Conservation (phyloP, 2,329 filamentous ascomycete genomes). For the Talaromyces amestolkiae region DNA sequence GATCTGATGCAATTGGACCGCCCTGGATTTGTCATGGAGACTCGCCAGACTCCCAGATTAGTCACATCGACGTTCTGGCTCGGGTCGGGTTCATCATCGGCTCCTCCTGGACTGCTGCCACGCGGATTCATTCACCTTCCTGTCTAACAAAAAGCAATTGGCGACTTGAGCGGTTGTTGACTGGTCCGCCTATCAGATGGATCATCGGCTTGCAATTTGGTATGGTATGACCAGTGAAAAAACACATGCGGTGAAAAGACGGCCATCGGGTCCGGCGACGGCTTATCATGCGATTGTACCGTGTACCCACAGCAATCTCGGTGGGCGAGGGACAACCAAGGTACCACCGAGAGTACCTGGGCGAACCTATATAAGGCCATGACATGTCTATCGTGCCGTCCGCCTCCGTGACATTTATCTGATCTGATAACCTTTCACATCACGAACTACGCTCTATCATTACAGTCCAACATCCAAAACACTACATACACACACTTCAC, state of each 20-base stretch:
- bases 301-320: slow-evolving; percentile 2
- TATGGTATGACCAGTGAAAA: background rate
- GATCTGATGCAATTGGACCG: background rate
- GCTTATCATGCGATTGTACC: slow-evolving; percentile 1
- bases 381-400: background rate
- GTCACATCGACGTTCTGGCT: slow-evolving; percentile 18
- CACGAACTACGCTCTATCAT: background rate
- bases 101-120: background rate
- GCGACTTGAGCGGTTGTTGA: background rate
- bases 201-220: background rate
- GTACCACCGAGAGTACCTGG: slow-evolving; percentile 7
- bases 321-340: background rate
- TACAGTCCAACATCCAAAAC: background rate
- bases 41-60: slow-evolving; percentile 15
- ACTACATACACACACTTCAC: slow-evolving; percentile 23
- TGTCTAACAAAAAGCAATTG: background rate
- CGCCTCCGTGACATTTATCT: slow-evolving; percentile 1
- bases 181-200: background rate
- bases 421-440: background rate
- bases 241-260: slow-evolving; percentile 2
- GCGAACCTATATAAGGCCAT: slow-evolving; percentile 7
- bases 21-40: slow-evolving; percentile 13
- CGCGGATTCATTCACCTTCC: background rate
- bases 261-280: background rate
- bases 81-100: slow-evolving; percentile 5